Evolutionary conservation across 306 rosid species (phyloP), one percentile per base, ranked within the genome.

Genomic region (Castanea crenata): DNA sequence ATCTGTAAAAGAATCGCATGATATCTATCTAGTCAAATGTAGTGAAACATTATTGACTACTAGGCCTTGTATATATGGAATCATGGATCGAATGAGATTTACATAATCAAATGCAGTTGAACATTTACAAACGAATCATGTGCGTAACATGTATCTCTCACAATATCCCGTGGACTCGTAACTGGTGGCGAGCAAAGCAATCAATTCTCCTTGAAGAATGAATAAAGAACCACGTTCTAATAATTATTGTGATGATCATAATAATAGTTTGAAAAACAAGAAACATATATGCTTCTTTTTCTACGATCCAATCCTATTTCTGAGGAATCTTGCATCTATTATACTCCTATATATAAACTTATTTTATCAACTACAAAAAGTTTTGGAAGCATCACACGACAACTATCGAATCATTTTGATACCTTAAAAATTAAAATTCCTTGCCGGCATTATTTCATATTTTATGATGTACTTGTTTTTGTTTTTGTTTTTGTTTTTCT

Each of bases 1-100:
- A 8, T 38, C 46, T 0, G 11, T 77, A 4, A 51, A 55, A 13
- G 62, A 83, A 84, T 76, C 80, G 80, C 72, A 82, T 82, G 65
- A 13, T 72, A 87, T 83, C 70, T 68, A 56, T 82, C 21, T 38
- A 38, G 46, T 38, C 11, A 38, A 38, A 38, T 7, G 46, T 10
- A 7, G 46, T 38, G 46, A 38, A 38, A 38, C 11, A 2, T 7
- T 38, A 38, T 55, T 67, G 79, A 41, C 74, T 23, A 38, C 10
- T 56, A 32, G 18, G 62, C 77, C 81, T 82, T 79, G 74, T 77
- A 4, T 56, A 4, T 56, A 38, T 7, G 46, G 46, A 38, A 38
- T 38, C 11, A 38, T 38, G 69, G 83, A 84, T 78, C 80, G 83
- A 58, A 80, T 82, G 65, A 13, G 74, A 87, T 83, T 70, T 77